Conservation (phyloP, 2,329 filamentous ascomycete species). For the Aspergillus ochraceoroseus region DNA sequence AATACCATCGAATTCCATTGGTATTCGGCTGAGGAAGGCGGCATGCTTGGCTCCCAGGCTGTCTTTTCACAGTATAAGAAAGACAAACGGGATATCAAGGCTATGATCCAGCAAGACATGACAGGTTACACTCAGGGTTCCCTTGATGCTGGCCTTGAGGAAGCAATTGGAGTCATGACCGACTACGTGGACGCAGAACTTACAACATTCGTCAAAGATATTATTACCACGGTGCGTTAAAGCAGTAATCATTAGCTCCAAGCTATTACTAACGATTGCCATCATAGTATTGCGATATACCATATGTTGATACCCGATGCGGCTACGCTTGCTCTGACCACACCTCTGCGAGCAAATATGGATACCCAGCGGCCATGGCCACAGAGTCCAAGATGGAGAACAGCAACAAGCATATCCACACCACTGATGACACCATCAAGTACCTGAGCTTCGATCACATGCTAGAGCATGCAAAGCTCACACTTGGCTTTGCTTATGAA, state of each 20-base stretch:
- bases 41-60: slow-evolving; percentile 79
- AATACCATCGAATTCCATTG: slow-evolving; percentile 97
- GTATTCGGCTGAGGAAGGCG: slow-evolving; percentile 88
- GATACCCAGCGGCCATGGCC: slow-evolving; percentile 62
- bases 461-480: slow-evolving; percentile 83
- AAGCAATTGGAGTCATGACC: slow-evolving; percentile 86
- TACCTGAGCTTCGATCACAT: slow-evolving; percentile 80
- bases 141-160: slow-evolving; percentile 71
- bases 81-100: slow-evolving; percentile 70
- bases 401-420: slow-evolving; percentile 67
- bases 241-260: neutral
- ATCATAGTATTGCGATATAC: slow-evolving; percentile 74
- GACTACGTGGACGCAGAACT: slow-evolving; percentile 81
- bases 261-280: slow-evolving; percentile 12
- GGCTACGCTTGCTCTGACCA: slow-evolving; percentile 77
- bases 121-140: slow-evolving; percentile 83
- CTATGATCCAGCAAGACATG: slow-evolving; percentile 99
- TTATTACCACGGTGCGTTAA: slow-evolving; percentile 62
- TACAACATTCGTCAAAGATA: slow-evolving; percentile 83
- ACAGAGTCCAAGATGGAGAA: slow-evolving; percentile 58
- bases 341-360: slow-evolving; percentile 61
- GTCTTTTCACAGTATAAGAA: slow-evolving; percentile 80
- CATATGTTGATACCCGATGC: slow-evolving; percentile 80
- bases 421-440: slow-evolving; percentile 65
- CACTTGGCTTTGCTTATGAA: slow-evolving; percentile 77